Percentiles rank a stretch among this genome's conserved stretches.
Conservation (phyloP, 495 filamentous ascomycete genomes). For the Beverwykella pulmonaria region DNA sequence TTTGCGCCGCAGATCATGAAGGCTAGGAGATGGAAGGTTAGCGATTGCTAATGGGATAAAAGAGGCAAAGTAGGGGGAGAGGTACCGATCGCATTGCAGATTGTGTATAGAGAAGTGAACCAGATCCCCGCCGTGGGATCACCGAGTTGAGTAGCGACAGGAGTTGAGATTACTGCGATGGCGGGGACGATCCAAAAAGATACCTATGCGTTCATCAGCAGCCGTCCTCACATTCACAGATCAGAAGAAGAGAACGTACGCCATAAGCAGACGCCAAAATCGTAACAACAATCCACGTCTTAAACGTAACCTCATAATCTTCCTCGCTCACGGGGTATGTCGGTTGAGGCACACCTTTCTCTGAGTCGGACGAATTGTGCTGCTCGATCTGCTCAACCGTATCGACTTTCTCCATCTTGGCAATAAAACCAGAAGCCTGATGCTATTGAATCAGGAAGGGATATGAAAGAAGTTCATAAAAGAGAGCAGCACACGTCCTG, state of each 20-base stretch:
- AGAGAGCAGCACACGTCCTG: background rate
- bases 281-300: conserved; percentile 31
- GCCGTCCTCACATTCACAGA: background rate
- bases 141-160: conserved; percentile 22
- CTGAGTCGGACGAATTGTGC: background rate
- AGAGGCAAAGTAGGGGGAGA: background rate
- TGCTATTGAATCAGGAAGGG: background rate
- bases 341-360: conserved; percentile 6
- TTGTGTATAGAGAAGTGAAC: conserved; percentile 24
- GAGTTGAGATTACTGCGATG: conserved; percentile 10
- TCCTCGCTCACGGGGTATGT: conserved; percentile 4
- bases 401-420: conserved; percentile 11
- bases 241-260: conserved; percentile 2
- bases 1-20: conserved; percentile 36
- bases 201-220: background rate
- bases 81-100: conserved; percentile 21
- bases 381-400: conserved; percentile 2
- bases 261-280: conserved; percentile 16
- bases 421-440: too few species aligned
- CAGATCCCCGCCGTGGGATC: conserved; percentile 12
- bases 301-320: conserved; percentile 25
- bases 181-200: conserved; percentile 24
- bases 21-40: background rate
- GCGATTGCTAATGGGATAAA: background rate
- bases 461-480: background rate